Percentiles rank a stretch among this genome's conserved stretches.
Evolutionary conservation across 768 basidiomycete genomes (phyloP).

Genomic region (Hydnomerulius pinastri): DNA sequence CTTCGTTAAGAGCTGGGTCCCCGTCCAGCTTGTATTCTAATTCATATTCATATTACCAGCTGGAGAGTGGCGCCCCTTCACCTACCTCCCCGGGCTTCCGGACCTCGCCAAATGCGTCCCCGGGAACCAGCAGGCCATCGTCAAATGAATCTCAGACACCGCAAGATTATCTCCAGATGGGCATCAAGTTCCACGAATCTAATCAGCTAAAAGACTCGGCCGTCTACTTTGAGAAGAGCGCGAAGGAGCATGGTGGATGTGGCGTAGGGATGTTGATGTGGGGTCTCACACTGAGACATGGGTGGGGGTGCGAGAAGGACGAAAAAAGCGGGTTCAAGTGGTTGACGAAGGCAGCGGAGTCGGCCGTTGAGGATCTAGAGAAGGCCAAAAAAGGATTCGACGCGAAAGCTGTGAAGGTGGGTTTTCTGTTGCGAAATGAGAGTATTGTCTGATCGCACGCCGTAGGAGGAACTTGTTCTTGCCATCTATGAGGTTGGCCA

Average conservation of each 20-base stretch:
- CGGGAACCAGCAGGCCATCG: conserved; percentile 15
- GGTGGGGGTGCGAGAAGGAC: conserved; percentile 85
- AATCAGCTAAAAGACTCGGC: conserved; percentile 72
- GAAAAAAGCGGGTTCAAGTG: conserved; percentile 81
- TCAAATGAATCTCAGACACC: conserved; percentile 41
- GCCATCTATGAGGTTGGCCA: conserved; percentile 93
- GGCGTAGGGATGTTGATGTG: conserved; percentile 93
- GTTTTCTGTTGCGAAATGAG: neutral
- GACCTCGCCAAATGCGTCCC: conserved; percentile 16
- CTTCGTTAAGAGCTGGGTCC: conserved; percentile 38
- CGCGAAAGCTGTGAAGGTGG: conserved; percentile 53
- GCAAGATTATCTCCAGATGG: conserved; percentile 71
- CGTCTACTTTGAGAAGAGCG: conserved; percentile 72
- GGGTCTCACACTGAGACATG: conserved; percentile 81
- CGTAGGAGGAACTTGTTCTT: conserved; percentile 76
- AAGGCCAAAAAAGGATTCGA: conserved; percentile 56
- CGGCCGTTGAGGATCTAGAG: conserved; percentile 76
- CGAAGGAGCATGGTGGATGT: conserved; percentile 74
- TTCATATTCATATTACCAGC: conserved; percentile 65
- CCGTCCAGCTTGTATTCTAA: conserved; percentile 53
- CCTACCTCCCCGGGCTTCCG: conserved; percentile 34
- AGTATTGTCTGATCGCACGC: neutral
- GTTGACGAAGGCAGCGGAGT: conserved; percentile 80
- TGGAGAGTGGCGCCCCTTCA: conserved; percentile 48
- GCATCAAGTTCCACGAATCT: conserved; percentile 77